phyloP scores from a whole-genome alignment of 345 rosid species.

The Rubroshorea leprosula region DNA sequence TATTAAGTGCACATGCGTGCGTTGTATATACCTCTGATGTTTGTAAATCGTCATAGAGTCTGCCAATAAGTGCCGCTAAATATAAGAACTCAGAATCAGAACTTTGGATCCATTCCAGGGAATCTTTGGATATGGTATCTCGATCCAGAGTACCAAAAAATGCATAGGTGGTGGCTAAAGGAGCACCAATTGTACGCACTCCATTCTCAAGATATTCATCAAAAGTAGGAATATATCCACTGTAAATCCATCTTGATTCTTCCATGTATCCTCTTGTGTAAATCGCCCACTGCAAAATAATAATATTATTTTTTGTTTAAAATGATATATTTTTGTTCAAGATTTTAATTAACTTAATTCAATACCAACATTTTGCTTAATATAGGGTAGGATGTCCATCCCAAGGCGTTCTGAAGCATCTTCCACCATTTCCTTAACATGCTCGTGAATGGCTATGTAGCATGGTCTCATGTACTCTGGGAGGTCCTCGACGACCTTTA shows the following conservation, averaged over 20 bases:
- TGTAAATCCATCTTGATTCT: slow-evolving; percentile 5
- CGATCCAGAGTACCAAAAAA: not conserved
- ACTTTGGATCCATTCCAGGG: not conserved
- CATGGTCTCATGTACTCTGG: slow-evolving; percentile 8
- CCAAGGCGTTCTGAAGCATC: slow-evolving; percentile 4
- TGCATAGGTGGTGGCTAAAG: not conserved
- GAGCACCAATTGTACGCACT: not conserved
- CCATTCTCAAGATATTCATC: slow-evolving; percentile 1
- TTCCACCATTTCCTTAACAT: slow-evolving; percentile 7
- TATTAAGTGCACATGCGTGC: no score
- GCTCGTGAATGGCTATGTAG: not conserved
- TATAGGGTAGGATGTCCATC: slow-evolving; percentile 5
- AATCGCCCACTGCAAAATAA: not conserved
- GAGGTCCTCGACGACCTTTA: not conserved
- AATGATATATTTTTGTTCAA: not conserved
- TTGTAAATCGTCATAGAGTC: slow-evolving; percentile 10
- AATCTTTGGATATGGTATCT: not conserved
- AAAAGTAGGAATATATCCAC: slow-evolving; percentile 8
- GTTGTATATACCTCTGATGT: slow-evolving; percentile 1
- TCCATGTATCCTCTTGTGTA: not conserved
- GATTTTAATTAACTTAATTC: not conserved
- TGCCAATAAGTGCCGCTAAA: not conserved
- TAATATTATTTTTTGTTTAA: not conserved
- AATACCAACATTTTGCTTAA: slow-evolving; percentile 10
- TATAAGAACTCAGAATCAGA: slow-evolving; percentile 6